A percentile compares a stretch with the other conserved stretches of the same genome.
Conservation (phyloP, 768 basidiomycete genomes). For the Trametes cingulata region DNA sequence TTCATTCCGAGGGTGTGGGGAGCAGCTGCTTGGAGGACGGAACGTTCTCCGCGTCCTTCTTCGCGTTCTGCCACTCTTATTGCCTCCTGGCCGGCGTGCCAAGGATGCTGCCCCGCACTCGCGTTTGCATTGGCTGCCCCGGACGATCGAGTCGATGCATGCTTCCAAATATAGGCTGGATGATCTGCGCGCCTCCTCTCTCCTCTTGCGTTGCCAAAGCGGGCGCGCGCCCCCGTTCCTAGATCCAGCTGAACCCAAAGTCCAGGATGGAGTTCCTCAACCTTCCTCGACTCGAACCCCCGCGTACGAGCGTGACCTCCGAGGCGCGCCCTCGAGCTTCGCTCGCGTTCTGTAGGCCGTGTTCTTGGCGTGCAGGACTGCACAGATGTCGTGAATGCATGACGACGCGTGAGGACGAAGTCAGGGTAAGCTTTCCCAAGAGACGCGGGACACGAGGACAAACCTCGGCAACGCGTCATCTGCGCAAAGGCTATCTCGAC, state of each 20-base stretch:
- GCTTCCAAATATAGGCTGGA: neutral
- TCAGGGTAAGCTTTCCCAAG: neutral
- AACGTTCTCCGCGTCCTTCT: slow-evolving; percentile 2
- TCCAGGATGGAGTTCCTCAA: neutral
- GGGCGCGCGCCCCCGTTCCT: neutral
- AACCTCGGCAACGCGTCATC: slow-evolving; percentile 6
- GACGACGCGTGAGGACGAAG: neutral
- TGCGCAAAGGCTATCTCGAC: slow-evolving; percentile 12
- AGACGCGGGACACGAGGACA: slow-evolving; percentile 7
- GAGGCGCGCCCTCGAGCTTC: neutral
- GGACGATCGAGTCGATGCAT: slow-evolving; percentile 13
- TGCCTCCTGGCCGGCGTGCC: neutral
- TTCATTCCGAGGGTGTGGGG: neutral
- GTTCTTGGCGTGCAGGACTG: neutral
- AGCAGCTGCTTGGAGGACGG: neutral
- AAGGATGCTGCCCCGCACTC: neutral
- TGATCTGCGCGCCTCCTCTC: slow-evolving; percentile 7
- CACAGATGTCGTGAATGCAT: neutral
- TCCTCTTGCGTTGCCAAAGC: too few relatives aligned
- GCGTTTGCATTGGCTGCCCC: too few relatives aligned
- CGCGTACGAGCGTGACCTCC: too few relatives aligned
- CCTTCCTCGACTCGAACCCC: slow-evolving; percentile 4
- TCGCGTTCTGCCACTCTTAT: slow-evolving; percentile 7
- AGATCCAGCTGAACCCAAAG: too few relatives aligned
- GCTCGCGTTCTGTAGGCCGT: neutral